Base-by-base conservation (phyloP, 257 asterid genomes). In the Ilex asprella region DNA sequence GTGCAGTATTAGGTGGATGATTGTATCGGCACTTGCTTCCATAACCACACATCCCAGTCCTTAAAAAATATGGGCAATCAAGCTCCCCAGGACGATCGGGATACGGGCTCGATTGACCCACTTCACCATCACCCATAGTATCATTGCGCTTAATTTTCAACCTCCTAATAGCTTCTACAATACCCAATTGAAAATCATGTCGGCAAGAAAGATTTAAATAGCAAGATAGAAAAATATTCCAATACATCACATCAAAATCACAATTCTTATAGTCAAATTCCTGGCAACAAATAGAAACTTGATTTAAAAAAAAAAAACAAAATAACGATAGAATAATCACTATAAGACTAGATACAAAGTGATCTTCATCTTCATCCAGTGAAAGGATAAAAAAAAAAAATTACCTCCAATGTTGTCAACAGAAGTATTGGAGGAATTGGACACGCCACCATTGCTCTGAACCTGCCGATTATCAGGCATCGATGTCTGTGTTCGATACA, bases 61-160 rank as follows among this genome's bases (percentile, higher is more conserved):
- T 75, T 66, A 86, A 50, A 75, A 67, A 86, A 70, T 79, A 81
- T 61, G 78, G 65, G 80, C 95, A 86, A 68, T 83, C 86, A 14
- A 88, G 95, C 60, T 81, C 86, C 5, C 95, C 95, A 0, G 90
- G 91, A 39, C 95, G 78, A 68, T 74, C 86, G 12, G 91, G 95
- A 64, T 73, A 86, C 3, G 65, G 50, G 39, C 61, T 59, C 58
- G 47, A 59, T 14, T 53, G 13, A 10, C 59, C 83, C 55, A 63
- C 67, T 43, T 69, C 86, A 66, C 76, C 82, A 7, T 70, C 70
- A 53, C 15, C 57, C 30, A 6, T 4, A 10, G 14, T 53, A 53
- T 53, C 57, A 21, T 14, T 53, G 57, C 30, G 29, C 57, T 53
- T 27, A 16, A 53, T 53, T 1, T 53, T 53, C 57, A 53, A 53